Evolutionary conservation across 768 basidiomycete genomes (phyloP).

Genomic region (Clathrus columnatus): DNA sequence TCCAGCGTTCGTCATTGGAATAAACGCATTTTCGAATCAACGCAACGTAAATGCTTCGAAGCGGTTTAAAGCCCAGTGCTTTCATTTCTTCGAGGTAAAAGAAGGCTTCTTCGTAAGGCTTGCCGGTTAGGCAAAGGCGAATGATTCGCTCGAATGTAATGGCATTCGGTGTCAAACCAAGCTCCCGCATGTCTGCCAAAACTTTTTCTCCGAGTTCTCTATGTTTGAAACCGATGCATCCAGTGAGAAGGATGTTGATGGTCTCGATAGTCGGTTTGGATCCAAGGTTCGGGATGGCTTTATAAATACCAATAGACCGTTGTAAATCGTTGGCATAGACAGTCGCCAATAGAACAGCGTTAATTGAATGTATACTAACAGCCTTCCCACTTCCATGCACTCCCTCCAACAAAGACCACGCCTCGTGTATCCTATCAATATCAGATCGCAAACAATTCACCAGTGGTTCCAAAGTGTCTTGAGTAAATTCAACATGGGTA

Average conservation of each 20-base stretch:
- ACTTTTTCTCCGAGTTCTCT: conserved; percentile 61
- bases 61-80: conserved; percentile 44
- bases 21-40: conserved; percentile 51
- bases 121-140: conserved; percentile 58
- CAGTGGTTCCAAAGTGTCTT: conserved; percentile 47
- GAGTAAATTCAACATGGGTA: conserved; percentile 38
- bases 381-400: conserved; percentile 42
- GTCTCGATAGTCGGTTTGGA: conserved; percentile 52
- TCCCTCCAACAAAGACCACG: conserved; percentile 57
- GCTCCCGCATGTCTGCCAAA: conserved; percentile 55
- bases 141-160: conserved; percentile 63
- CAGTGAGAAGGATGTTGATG: conserved; percentile 61
- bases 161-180: conserved; percentile 44
- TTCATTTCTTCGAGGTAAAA: conserved; percentile 89
- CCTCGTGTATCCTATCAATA: conserved; percentile 48
- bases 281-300: conserved; percentile 45
- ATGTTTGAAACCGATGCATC: conserved; percentile 50
- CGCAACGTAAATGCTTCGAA: conserved; percentile 44
- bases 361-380: conserved; percentile 53
- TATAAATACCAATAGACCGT: conserved; percentile 72
- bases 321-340: conserved; percentile 56
- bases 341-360: conserved; percentile 58
- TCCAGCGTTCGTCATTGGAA: conserved; percentile 51
- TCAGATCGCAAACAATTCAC: conserved; percentile 37
- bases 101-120: conserved; percentile 78